A percentile compares a stretch with the other conserved stretches of the same genome.
phyloP scores from a whole-genome alignment of 345 rosid species.

The Brassica nigra region DNA sequence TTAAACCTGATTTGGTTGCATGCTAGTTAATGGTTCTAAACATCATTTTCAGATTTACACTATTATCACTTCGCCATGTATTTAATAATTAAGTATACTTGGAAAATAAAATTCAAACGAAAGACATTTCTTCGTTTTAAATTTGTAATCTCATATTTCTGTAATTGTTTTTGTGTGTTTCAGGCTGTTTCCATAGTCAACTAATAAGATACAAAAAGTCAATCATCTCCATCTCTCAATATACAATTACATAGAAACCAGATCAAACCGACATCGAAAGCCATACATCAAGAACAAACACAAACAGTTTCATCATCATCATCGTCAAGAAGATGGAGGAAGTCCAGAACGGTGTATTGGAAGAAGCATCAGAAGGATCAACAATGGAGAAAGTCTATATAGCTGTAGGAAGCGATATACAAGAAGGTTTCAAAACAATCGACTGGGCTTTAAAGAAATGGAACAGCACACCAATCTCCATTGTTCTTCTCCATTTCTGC shows the following conservation, averaged over 20 bases:
- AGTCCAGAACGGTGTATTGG: conserved; percentile 1
- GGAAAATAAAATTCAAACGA: background rate
- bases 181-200: conserved; percentile 30
- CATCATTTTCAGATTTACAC: background rate
- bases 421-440: conserved; percentile 68
- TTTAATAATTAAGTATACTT: no score
- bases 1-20: no score
- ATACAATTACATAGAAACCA: background rate
- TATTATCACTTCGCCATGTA: background rate
- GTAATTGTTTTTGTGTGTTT: background rate
- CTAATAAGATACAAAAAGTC: conserved; percentile 14
- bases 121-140: background rate
- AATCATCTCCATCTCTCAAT: background rate
- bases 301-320: background rate
- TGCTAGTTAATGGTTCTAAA: background rate
- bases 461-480: conserved; percentile 53
- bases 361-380: conserved; percentile 28
- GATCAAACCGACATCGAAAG: background rate
- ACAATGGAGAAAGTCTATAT: conserved; percentile 60
- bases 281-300: background rate
- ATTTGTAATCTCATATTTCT: background rate
- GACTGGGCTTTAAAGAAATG: conserved; percentile 68
- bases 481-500: conserved; percentile 62
- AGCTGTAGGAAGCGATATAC: conserved; percentile 68
- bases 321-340: conserved; percentile 29